Evolutionary conservation across 345 rosid genomes (phyloP), one percentile per base, ranked within the genome.

Genomic region (Physaria fendleri): DNA sequence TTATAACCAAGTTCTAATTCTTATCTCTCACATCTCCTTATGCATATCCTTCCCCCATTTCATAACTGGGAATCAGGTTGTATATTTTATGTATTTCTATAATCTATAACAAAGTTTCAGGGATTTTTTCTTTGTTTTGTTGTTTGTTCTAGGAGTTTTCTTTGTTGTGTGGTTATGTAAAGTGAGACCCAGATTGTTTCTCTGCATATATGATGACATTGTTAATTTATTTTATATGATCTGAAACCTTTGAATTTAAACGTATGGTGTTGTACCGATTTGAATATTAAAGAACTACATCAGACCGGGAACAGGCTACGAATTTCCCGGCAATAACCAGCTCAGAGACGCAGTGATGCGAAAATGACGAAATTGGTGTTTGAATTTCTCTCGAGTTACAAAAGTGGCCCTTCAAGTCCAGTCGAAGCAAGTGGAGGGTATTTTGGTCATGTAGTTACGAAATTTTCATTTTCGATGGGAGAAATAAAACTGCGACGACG

Each of bases 401-500:
- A 32, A 32, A 41, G 8, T 63, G 11, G 16, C 54, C 42, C 16
- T 13, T 1, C 4, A 16, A 9, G 23, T 40, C 41, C 27, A 56
- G 28, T 63, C n/a, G n/a, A n/a, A 69, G 56, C 69, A 56, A 70
- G 65, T 18, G 37, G 56, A 56, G 74, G 69, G 65, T 40, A 70
- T 30, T 55, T 70, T 5, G 15, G 66, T 68, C 66, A 69, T 27
- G 22, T 53, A 13, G 17, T 1, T 32, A 0, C 4, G 2, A 42
- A 20, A 2, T 18, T 27, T 70, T 13, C 47, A 48, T 69, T 47
- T 32, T 55, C 46, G 12, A 56, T 62, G 22, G 64, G 69, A 70
- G 56, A 62, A 70, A 70, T 70, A 64, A 62, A 69, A 70, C 34
- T 32, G 5, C 40, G 69, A 62, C 53, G 69, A 62, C 53, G 69